Conservation (phyloP, 768 basidiomycete genomes). For the Ramaria sp. region DNA sequence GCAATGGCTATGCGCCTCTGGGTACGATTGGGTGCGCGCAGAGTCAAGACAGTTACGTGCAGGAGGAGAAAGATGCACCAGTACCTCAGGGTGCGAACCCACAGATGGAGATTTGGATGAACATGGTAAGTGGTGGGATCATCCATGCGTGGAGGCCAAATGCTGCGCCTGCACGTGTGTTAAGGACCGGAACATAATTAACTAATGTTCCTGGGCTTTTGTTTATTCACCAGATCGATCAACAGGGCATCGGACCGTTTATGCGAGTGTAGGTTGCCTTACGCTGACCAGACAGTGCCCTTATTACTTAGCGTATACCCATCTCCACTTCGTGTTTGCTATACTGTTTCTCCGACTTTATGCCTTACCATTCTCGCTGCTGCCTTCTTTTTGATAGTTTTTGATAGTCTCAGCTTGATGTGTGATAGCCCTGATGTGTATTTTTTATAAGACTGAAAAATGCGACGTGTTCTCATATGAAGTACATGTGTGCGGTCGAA, state of each 20-base stretch:
- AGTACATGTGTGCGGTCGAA: not conserved
- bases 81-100: slow-evolving; percentile 17
- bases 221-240: slow-evolving; percentile 1
- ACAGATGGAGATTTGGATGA: slow-evolving; percentile 30
- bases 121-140: slow-evolving; percentile 28
- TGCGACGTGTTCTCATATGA: not conserved
- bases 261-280: not conserved
- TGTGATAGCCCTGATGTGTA: not conserved
- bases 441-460: not conserved
- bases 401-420: not conserved
- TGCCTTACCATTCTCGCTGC: not conserved
- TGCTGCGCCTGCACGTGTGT: not conserved
- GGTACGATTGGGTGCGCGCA: slow-evolving; percentile 44
- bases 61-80: slow-evolving; percentile 48
- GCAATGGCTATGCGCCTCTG: slow-evolving; percentile 45
- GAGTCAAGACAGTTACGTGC: slow-evolving; percentile 54
- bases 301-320: not conserved
- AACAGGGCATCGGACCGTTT: slow-evolving; percentile 7
- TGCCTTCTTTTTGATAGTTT: not conserved
- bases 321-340: not conserved
- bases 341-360: not conserved
- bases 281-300: not conserved
- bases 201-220: not conserved
- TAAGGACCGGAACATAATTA: not conserved
- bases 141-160: not conserved